Conservation (phyloP, 2,329 filamentous ascomycete species). For the Cercospora sp. region DNA sequence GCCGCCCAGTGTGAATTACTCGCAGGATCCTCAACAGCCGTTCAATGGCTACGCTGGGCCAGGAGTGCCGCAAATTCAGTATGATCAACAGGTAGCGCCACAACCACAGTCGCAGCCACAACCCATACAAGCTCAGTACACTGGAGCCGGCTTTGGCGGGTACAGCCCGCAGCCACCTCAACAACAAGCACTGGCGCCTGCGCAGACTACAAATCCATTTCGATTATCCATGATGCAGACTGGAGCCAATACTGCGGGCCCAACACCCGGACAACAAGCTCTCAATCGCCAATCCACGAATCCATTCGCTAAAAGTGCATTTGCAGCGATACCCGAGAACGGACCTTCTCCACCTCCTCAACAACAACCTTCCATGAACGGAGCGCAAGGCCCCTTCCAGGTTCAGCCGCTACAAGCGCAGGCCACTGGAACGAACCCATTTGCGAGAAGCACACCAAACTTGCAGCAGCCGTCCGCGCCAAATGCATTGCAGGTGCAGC, state of each 20-base stretch:
- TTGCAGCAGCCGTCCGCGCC: conserved; percentile 42
- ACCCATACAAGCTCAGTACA: conserved; percentile 60
- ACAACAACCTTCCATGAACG: conserved; percentile 24
- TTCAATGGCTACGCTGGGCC: conserved; percentile 31
- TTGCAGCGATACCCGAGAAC: conserved; percentile 32
- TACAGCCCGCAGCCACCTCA: conserved; percentile 69
- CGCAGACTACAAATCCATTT: conserved; percentile 80
- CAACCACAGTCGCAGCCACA: conserved; percentile 37
- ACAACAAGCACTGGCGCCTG: conserved; percentile 56
- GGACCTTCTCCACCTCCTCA: conserved; percentile 22
- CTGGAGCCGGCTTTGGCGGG: conserved; percentile 80
- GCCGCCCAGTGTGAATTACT: conserved; percentile 25
- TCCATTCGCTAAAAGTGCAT: conserved; percentile 62
- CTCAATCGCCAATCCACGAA: conserved; percentile 40
- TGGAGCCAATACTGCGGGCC: conserved; percentile 22
- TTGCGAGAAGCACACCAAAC: conserved; percentile 56
- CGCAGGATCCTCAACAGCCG: conserved; percentile 23
- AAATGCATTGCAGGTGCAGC: conserved; percentile 63
- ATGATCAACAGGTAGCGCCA: conserved; percentile 35
- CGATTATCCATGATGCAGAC: conserved; percentile 76
- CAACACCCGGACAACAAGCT: conserved; percentile 22
- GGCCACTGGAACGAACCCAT: conserved; percentile 71
- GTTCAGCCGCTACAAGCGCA: conserved; percentile 54
- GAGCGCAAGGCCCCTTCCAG: conserved; percentile 33
- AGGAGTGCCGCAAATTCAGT: conserved; percentile 39